These are phyloP conservation scores for Yamadazyma oceani DNA, from an alignment of 1,139 yeast species.

Conservation along the genomic window DNA sequence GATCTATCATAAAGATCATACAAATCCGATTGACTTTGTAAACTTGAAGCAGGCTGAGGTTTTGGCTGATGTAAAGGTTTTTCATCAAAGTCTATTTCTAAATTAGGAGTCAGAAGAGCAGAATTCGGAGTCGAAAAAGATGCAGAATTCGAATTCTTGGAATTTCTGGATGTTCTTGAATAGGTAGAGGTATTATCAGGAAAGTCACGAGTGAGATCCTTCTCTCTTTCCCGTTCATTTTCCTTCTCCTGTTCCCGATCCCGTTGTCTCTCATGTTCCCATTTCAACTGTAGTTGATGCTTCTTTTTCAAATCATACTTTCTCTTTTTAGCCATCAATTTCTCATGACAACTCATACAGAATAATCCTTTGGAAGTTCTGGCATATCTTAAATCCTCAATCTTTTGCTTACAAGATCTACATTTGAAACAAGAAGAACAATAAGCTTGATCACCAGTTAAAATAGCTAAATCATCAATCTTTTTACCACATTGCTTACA, in stretches of 20 bases:
- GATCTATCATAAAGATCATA: conserved; percentile 24
- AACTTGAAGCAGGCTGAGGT: conserved; percentile 8
- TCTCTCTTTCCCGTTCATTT: conserved; percentile 6
- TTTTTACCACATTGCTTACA: conserved; percentile 87
- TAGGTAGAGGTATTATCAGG: conserved; percentile 7
- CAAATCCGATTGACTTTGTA: conserved; percentile 14
- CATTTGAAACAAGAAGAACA: conserved; percentile 91
- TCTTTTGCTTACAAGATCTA: conserved; percentile 82
- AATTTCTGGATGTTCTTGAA: conserved; percentile 18
- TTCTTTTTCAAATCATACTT: conserved; percentile 50
- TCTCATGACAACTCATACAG: conserved; percentile 92
- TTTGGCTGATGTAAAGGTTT: conserved; percentile 16
- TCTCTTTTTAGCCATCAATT: conserved; percentile 68
- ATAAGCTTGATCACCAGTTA: conserved; percentile 93
- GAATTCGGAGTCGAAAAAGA: conserved; percentile 25
- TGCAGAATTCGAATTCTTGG: conserved; percentile 37
- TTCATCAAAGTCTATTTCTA: conserved; percentile 13
- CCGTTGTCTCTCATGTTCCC: conserved; percentile 13
- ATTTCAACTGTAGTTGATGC: conserved; percentile 13
- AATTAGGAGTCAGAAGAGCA: conserved; percentile 5
- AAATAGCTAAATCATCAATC: conserved; percentile 93
- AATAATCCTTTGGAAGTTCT: conserved; percentile 91
- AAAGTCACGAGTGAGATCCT: not conserved
- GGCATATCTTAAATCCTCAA: conserved; percentile 89
- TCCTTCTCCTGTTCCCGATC: conserved; percentile 6